Base-by-base conservation (phyloP, 176 grass and related monocot genomes). In the Rhipidocladum racemiflorum region DNA sequence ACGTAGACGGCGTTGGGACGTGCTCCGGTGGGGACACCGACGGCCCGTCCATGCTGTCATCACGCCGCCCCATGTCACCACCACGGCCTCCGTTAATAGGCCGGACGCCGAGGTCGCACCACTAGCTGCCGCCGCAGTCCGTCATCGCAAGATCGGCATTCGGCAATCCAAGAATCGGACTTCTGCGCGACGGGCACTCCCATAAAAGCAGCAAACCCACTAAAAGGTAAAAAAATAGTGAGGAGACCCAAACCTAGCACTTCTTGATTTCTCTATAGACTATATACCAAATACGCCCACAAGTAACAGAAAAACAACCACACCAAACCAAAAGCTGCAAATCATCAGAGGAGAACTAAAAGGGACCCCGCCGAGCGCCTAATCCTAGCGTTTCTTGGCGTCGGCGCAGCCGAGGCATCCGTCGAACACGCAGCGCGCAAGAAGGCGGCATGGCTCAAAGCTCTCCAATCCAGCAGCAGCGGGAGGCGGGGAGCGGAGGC, bases 121-220 rank as follows among this genome's bases (percentile, higher is more conserved):
- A 27, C 67, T 87, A 71, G 30, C 55, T 73, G 48, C 64, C 72
- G 56, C 51, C 83, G 65, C 28, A 61, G 25, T 72, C 57, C 78
- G 61, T 55, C 87, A 83, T 84, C 68, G 63, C 77, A 36, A 83
- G 73, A n/a, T 78, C 48, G 20, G 54, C 63, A 34, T 18, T 78
- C 48, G 20, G 54, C 63, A 34, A 54, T 42, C 84, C 81, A 89
- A 87, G 81, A 89, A 81, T 88, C 85, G 78, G 80, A 81, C 78
- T 85, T 94, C 64, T 60, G 89, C 68, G 72, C 50, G 84, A 94
- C 74, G 61, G 74, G 68, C 72, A 91, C 87, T 94, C 89, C 92
- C 92, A 94, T 89, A 87, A 82, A 90, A 86, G 39, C 88, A 68
- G 81, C 81, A 60, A 79, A 87, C 76, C 63, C 46, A 65, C 89